Conservation (phyloP, 1,284 basidiomycete species). For the Takashimella tepidaria region DNA sequence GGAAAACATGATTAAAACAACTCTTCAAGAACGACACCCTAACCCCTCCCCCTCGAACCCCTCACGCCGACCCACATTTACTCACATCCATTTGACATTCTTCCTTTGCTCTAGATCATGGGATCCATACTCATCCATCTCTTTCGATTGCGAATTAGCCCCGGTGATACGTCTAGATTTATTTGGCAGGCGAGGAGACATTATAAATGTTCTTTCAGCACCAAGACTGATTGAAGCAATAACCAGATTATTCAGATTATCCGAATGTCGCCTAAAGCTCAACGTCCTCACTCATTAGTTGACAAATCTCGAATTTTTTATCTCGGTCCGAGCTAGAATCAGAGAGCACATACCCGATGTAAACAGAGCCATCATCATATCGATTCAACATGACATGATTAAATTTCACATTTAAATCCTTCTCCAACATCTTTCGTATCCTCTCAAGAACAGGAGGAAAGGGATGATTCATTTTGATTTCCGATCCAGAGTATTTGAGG, state of each 20-base stretch:
- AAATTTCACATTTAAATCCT: conserved; percentile 49
- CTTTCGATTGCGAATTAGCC: too few species aligned
- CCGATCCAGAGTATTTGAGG: conserved; percentile 51
- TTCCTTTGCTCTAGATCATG: neutral
- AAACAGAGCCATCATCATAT: conserved; percentile 52
- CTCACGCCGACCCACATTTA: too few species aligned
- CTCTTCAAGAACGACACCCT: too few species aligned
- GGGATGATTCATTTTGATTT: conserved; percentile 48
- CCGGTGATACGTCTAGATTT: too few species aligned
- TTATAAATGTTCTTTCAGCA: conserved; percentile 52
- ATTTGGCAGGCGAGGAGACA: conserved; percentile 49
- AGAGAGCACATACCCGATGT: conserved; percentile 48
- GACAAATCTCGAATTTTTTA: too few species aligned
- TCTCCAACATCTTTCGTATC: conserved; percentile 48
- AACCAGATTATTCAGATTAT: conserved; percentile 46
- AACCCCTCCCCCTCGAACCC: too few species aligned
- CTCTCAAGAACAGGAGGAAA: conserved; percentile 47
- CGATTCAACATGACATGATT: conserved; percentile 55
- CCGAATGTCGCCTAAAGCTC: conserved; percentile 25
- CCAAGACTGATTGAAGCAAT: conserved; percentile 54
- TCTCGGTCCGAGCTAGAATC: neutral
- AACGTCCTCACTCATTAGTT: conserved; percentile 1
- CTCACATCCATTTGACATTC: neutral
- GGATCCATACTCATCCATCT: neutral
- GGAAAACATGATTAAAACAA: too few species aligned